Conservation (phyloP, 495 filamentous ascomycete genomes). For the Penicillium arizonense region DNA sequence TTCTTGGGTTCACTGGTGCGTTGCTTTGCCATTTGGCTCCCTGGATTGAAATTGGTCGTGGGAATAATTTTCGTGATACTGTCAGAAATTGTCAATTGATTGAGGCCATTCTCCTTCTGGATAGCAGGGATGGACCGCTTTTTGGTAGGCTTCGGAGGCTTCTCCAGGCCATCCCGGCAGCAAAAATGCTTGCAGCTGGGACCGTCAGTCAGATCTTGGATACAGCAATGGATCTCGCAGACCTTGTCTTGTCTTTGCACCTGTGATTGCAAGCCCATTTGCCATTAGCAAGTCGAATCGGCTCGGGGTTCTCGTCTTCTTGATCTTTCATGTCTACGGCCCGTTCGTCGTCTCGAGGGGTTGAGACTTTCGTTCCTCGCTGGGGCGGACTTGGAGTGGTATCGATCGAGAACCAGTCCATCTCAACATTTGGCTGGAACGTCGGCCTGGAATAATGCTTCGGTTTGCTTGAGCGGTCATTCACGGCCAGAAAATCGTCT, state of each 20-base stretch:
- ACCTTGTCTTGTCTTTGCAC: constrained; percentile 73
- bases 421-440: constrained; percentile 3
- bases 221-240: constrained; percentile 22
- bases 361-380: not conserved
- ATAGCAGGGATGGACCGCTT: constrained; percentile 17
- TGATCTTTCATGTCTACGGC: constrained; percentile 7
- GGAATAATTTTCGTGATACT: constrained; percentile 27
- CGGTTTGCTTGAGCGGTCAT: constrained; percentile 9
- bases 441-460: not conserved
- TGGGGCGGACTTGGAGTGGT: constrained; percentile 9
- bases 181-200: constrained; percentile 78
- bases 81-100: constrained; percentile 29
- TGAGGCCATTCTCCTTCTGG: constrained; percentile 20
- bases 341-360: constrained; percentile 9
- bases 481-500: constrained; percentile 49
- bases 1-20: not conserved
- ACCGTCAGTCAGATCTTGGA: constrained; percentile 11
- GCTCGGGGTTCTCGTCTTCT: constrained; percentile 33
- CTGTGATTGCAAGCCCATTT: constrained; percentile 86
- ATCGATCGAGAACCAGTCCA: constrained; percentile 22
- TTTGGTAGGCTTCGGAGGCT: constrained; percentile 61
- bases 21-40: not conserved
- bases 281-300: constrained; percentile 68
- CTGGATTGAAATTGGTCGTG: not conserved
- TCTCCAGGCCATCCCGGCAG: constrained; percentile 84